These are phyloP conservation scores for Clonostachys rhizophaga DNA, from an alignment of 2,329 filamentous ascomycete species.

Conservation along the genomic window DNA sequence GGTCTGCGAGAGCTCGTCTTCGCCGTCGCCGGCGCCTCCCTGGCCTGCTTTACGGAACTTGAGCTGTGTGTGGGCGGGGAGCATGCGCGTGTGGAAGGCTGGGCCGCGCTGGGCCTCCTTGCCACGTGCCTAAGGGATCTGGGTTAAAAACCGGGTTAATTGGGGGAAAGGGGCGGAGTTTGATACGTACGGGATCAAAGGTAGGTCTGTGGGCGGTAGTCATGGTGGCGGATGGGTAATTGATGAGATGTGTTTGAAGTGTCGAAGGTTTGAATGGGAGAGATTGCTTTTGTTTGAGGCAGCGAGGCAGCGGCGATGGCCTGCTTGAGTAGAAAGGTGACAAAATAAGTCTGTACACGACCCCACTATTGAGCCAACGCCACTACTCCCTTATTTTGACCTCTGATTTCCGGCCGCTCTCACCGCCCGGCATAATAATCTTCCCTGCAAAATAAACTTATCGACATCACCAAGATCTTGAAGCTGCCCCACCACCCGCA, in stretches of 20 bases:
- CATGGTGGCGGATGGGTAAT: slow-evolving; percentile 32
- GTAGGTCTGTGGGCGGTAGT: slow-evolving; percentile 78
- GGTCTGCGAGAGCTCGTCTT: slow-evolving; percentile 61
- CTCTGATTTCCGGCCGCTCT: slow-evolving; percentile 3
- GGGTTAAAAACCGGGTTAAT: slow-evolving; percentile 2
- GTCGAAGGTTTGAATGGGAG: background rate
- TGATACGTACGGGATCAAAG: slow-evolving; percentile 77
- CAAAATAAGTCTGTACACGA: background rate
- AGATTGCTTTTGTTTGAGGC: background rate
- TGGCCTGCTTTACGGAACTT: slow-evolving; percentile 87
- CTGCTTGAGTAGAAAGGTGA: background rate
- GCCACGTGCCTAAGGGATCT: slow-evolving; percentile 65
- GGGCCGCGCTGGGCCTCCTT: slow-evolving; percentile 92
- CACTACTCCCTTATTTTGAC: no score
- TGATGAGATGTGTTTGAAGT: background rate
- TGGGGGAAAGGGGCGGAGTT: background rate
- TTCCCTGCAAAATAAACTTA: background rate
- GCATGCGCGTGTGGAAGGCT: slow-evolving; percentile 92
- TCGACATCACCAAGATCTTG: no score
- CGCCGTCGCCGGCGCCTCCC: slow-evolving; percentile 71
- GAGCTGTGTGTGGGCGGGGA: slow-evolving; percentile 88
- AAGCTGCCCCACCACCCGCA: background rate
- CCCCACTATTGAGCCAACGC: no score
- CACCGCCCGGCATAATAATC: slow-evolving; percentile 48
- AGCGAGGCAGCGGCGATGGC: background rate